A percentile compares a stretch with the other conserved stretches of the same genome.
Evolutionary conservation across 2,329 filamentous ascomycete genomes (phyloP).

Genomic region (Chalaropsis thielavioides): DNA sequence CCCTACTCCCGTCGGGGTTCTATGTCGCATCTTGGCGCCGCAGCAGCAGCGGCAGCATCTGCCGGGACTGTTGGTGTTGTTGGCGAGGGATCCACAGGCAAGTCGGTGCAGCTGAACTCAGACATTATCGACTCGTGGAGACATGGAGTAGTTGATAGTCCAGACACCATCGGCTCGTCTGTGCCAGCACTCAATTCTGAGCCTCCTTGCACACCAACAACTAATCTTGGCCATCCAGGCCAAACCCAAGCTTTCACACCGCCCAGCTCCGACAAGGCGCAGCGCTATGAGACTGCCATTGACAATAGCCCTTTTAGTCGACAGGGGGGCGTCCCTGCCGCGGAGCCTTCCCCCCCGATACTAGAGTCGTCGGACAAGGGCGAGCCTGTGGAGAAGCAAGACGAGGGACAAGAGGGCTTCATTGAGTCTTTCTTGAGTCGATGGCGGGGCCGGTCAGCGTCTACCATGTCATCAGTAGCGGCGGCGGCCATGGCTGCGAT

Average conservation of each 20-base stretch:
- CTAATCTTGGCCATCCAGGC: neutral
- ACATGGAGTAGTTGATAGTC: slow-evolving; percentile 36
- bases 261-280: slow-evolving; percentile 3
- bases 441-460: slow-evolving; percentile 4
- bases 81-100: neutral
- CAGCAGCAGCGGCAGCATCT: slow-evolving; percentile 22
- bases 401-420: slow-evolving; percentile 2
- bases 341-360: neutral
- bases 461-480: slow-evolving; percentile 6
- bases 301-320: neutral
- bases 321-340: neutral
- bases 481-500: slow-evolving; percentile 9
- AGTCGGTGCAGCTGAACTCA: slow-evolving; percentile 27
- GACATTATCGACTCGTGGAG: slow-evolving; percentile 86
- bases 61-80: slow-evolving; percentile 20
- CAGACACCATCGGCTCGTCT: slow-evolving; percentile 26
- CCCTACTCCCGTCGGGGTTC: slow-evolving; percentile 40
- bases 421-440: slow-evolving; percentile 7
- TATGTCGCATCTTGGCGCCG: slow-evolving; percentile 26
- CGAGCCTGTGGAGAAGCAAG: neutral
- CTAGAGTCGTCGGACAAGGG: neutral
- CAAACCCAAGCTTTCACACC: slow-evolving; percentile 1
- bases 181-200: slow-evolving; percentile 22
- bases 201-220: neutral
- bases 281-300: neutral